These are phyloP conservation scores for Huiozyma sinensis DNA, from an alignment of 805 yeast genomes.

Conservation along the genomic window DNA sequence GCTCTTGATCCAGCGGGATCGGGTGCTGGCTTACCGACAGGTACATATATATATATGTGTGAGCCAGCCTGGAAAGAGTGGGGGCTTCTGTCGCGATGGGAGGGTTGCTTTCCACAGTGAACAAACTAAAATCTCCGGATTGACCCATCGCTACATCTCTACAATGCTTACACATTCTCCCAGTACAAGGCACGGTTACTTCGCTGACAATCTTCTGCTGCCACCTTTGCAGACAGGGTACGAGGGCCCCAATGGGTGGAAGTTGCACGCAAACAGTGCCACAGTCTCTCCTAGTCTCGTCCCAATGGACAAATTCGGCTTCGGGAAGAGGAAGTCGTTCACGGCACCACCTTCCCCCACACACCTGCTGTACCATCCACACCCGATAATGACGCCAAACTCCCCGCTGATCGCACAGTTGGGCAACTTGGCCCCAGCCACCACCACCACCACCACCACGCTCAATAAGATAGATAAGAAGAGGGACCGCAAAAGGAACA, in stretches of 20 bases:
- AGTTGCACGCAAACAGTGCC: neutral
- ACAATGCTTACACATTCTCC: too few relatives aligned
- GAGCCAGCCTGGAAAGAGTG: too few relatives aligned
- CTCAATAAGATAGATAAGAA: neutral
- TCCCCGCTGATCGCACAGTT: slow-evolving; percentile 23
- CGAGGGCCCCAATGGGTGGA: neutral
- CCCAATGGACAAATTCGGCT: neutral
- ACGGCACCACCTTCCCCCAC: slow-evolving; percentile 28
- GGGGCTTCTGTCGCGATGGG: too few relatives aligned
- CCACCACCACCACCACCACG: neutral
- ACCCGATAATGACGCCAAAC: slow-evolving; percentile 13
- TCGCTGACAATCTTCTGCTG: neutral
- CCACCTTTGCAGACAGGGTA: neutral
- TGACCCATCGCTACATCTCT: too few relatives aligned
- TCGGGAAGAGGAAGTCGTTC: slow-evolving; percentile 13
- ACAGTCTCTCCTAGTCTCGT: slow-evolving; percentile 1
- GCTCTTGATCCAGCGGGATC: too few relatives aligned
- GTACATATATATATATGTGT: too few relatives aligned
- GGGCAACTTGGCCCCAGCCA: too few relatives aligned
- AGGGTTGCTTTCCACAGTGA: too few relatives aligned
- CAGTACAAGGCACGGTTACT: too few relatives aligned
- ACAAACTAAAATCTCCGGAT: too few relatives aligned
- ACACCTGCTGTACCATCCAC: neutral
- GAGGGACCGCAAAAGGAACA: neutral
- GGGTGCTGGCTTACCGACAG: too few relatives aligned